Evolutionary conservation across 768 basidiomycete species (phyloP).

Genomic region (Antrodiella citrinella): DNA sequence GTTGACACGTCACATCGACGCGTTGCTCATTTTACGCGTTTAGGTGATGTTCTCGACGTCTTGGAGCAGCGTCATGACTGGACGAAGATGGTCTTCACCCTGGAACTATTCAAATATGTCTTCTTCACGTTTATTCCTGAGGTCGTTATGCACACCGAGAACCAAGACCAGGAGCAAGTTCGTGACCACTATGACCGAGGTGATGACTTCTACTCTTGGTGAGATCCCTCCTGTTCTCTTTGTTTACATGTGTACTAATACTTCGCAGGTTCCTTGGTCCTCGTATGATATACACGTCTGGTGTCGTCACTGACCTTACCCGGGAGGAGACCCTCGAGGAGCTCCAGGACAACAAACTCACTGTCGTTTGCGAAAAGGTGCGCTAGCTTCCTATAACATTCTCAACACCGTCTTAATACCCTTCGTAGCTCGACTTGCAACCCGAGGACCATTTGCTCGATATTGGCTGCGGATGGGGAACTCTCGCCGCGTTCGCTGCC

Average conservation of each 20-base stretch:
- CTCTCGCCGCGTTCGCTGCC: constrained; percentile 86
- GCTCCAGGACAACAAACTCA: constrained; percentile 97
- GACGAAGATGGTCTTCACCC: constrained; percentile 86
- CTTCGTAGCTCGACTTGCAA: constrained; percentile 59
- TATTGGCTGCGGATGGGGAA: constrained; percentile 95
- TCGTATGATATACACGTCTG: constrained; percentile 97
- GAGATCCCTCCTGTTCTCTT: constrained; percentile 10
- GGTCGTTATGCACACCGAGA: constrained; percentile 82
- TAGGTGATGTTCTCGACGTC: constrained; percentile 89
- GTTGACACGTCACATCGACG: constrained; percentile 6
- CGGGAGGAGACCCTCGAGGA: constrained; percentile 80
- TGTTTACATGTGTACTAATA: neutral
- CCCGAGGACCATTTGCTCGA: constrained; percentile 81
- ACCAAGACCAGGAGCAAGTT: constrained; percentile 93
- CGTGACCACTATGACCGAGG: constrained; percentile 95
- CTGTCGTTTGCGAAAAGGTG: constrained; percentile 84
- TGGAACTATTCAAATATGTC: constrained; percentile 91
- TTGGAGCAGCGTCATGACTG: constrained; percentile 96
- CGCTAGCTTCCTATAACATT: neutral
- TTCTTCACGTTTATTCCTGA: constrained; percentile 85
- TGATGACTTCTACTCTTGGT: constrained; percentile 95
- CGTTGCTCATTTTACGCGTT: neutral
- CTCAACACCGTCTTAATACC: neutral
- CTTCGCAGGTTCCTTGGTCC: constrained; percentile 77
- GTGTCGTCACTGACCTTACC: constrained; percentile 67